Percentiles rank a stretch among this genome's conserved stretches.
Evolutionary conservation across 495 filamentous ascomycete genomes (phyloP).

Genomic region (Aspergillus panamensis): DNA sequence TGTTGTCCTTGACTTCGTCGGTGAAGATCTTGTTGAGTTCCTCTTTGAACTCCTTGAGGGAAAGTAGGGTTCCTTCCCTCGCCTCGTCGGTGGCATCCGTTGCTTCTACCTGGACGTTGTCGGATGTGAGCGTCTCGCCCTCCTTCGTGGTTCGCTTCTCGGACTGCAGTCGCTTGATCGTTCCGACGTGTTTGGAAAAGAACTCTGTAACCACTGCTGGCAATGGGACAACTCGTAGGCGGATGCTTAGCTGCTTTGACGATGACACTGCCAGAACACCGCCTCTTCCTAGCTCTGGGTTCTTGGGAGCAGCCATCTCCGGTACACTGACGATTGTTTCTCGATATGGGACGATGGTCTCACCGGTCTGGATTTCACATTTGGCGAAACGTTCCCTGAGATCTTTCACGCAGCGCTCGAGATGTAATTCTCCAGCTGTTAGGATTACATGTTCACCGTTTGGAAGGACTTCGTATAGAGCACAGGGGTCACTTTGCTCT

Average conservation of each 20-base stretch:
- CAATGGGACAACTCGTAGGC: slow-evolving; percentile 75
- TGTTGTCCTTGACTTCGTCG: slow-evolving; percentile 54
- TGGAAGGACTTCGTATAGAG: slow-evolving; percentile 87
- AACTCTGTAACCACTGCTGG: slow-evolving; percentile 80
- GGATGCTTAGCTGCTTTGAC: slow-evolving; percentile 79
- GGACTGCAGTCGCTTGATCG: slow-evolving; percentile 76
- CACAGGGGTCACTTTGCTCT: slow-evolving; percentile 93
- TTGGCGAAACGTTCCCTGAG: slow-evolving; percentile 87
- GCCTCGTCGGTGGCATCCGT: slow-evolving; percentile 47
- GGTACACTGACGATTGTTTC: slow-evolving; percentile 82
- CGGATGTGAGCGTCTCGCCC: slow-evolving; percentile 26
- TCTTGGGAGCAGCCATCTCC: slow-evolving; percentile 87
- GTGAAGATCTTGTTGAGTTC: slow-evolving; percentile 66
- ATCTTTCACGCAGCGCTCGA: slow-evolving; percentile 93
- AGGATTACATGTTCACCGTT: slow-evolving; percentile 94
- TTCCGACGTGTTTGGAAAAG: slow-evolving; percentile 69
- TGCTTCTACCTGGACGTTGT: slow-evolving; percentile 31
- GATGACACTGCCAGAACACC: slow-evolving; percentile 68
- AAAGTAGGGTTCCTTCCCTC: slow-evolving; percentile 52
- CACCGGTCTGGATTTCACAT: slow-evolving; percentile 92
- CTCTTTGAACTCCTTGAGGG: slow-evolving; percentile 68
- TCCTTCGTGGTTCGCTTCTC: slow-evolving; percentile 52
- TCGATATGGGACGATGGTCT: slow-evolving; percentile 92
- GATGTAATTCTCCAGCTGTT: slow-evolving; percentile 90
- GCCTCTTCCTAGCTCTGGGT: slow-evolving; percentile 85